Evolutionary conservation across 129 eudicot genomes (phyloP).

Genomic region (Helichrysum umbraculigerum): DNA sequence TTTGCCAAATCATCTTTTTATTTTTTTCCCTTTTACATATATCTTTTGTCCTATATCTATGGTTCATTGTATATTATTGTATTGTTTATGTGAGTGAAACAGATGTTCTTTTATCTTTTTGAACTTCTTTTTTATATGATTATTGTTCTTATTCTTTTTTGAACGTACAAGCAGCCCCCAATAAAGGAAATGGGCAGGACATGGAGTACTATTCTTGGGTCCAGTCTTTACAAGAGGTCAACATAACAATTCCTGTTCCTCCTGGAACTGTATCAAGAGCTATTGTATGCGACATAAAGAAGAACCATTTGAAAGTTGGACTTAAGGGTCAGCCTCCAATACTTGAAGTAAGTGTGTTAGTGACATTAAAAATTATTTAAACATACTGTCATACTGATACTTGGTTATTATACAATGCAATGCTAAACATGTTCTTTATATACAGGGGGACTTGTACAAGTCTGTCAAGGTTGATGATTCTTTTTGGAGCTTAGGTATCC

Average conservation of each 20-base stretch:
- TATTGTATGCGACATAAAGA: conserved; percentile 71
- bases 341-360: conserved; percentile 50
- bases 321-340: conserved; percentile 89
- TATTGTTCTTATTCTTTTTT: neutral
- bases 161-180: conserved; percentile 58
- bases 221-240: conserved; percentile 85
- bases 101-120: too few relatives aligned
- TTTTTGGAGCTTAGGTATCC: conserved; percentile 87
- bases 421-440: conserved; percentile 3
- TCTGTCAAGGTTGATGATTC: conserved; percentile 81
- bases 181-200: conserved; percentile 75
- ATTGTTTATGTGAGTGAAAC: neutral
- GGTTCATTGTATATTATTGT: neutral
- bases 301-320: conserved; percentile 77
- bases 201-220: conserved; percentile 80
- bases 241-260: conserved; percentile 66
- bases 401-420: neutral
- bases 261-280: conserved; percentile 75
- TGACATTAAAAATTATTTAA: neutral
- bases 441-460: conserved; percentile 83
- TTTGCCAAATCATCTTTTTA: neutral
- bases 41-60: neutral
- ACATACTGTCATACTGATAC: neutral
- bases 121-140: neutral
- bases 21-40: neutral